Evolutionary conservation across 257 asterid species (phyloP).

Genomic region (Nicotiana paniculata): DNA sequence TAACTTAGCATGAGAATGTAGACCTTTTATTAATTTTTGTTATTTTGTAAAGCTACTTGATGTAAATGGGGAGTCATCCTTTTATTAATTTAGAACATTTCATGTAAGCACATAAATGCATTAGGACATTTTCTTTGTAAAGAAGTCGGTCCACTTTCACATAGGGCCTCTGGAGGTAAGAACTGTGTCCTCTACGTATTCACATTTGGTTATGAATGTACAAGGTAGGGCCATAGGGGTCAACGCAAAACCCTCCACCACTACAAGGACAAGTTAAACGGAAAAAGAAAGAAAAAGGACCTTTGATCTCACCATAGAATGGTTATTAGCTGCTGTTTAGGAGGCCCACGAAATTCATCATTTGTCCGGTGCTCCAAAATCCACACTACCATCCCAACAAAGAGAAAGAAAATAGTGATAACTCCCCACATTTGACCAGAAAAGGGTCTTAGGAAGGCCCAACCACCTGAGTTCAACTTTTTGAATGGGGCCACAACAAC

Average conservation of each 20-base stretch:
- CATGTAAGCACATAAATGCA: not conserved
- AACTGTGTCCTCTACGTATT: not conserved
- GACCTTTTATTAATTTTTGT: not conserved
- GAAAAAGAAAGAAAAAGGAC: not conserved
- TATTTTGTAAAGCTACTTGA: not conserved
- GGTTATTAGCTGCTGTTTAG: constrained; percentile 46
- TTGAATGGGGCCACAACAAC: constrained; percentile 46
- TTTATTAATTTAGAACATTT: not conserved
- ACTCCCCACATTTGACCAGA: constrained; percentile 51
- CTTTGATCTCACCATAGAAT: constrained; percentile 45
- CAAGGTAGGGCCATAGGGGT: not conserved
- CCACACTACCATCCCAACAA: constrained; percentile 59
- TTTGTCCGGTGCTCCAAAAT: constrained; percentile 61
- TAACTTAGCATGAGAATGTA: not conserved
- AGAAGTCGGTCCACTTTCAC: not conserved
- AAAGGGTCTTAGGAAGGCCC: constrained; percentile 65
- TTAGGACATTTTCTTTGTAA: not conserved
- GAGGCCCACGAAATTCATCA: constrained; percentile 76
- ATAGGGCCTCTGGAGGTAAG: constrained; percentile 1
- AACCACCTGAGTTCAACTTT: constrained; percentile 45
- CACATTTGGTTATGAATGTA: not conserved
- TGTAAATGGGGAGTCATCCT: not conserved
- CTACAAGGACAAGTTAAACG: not conserved
- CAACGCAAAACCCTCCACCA: not conserved
- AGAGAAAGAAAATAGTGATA: constrained; percentile 39